These are phyloP conservation scores for Ophiostoma triangulosporum DNA, from an alignment of 2,329 filamentous ascomycete genomes.

Conservation along the genomic window DNA sequence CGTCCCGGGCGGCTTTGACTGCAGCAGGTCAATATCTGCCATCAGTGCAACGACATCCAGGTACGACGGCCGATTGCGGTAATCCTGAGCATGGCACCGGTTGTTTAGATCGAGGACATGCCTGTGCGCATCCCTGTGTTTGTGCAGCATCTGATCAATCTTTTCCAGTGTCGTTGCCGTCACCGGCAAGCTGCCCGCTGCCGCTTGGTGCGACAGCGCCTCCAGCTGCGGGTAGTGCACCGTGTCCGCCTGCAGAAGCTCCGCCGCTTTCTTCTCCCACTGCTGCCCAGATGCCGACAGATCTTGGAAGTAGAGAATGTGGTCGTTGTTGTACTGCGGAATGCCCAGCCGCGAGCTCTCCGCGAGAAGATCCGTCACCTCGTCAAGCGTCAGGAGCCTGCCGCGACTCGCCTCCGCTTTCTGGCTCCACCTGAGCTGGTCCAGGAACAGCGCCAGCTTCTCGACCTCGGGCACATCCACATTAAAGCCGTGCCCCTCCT, in stretches of 20 bases:
- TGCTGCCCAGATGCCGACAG: slow-evolving; percentile 64
- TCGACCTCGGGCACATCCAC: slow-evolving; percentile 86
- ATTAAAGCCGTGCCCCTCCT: slow-evolving; percentile 78
- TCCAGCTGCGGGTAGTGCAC: slow-evolving; percentile 93
- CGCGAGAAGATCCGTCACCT: slow-evolving; percentile 66
- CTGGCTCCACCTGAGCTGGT: slow-evolving; percentile 80
- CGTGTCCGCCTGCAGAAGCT: slow-evolving; percentile 80
- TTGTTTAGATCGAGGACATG: slow-evolving; percentile 74
- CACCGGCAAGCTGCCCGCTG: slow-evolving; percentile 58
- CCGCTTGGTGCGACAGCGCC: slow-evolving; percentile 72
- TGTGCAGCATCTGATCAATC: slow-evolving; percentile 86
- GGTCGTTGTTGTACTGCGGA: slow-evolving; percentile 58
- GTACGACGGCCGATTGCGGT: slow-evolving; percentile 72
- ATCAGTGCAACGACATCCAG: slow-evolving; percentile 81
- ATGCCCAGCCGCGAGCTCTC: slow-evolving; percentile 68
- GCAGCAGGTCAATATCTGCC: slow-evolving; percentile 74
- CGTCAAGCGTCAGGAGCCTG: slow-evolving; percentile 56
- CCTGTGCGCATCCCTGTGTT: slow-evolving; percentile 86
- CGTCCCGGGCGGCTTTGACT: slow-evolving; percentile 83
- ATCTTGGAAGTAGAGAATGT: slow-evolving; percentile 61
- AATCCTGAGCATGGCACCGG: slow-evolving; percentile 60
- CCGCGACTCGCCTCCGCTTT: slow-evolving; percentile 53
- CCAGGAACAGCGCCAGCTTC: slow-evolving; percentile 62
- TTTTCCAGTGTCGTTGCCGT: slow-evolving; percentile 64
- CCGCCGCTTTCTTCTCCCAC: slow-evolving; percentile 88